These are phyloP conservation scores for Metschnikowia colocasiae DNA, from an alignment of 805 yeast species.

Conservation along the genomic window DNA sequence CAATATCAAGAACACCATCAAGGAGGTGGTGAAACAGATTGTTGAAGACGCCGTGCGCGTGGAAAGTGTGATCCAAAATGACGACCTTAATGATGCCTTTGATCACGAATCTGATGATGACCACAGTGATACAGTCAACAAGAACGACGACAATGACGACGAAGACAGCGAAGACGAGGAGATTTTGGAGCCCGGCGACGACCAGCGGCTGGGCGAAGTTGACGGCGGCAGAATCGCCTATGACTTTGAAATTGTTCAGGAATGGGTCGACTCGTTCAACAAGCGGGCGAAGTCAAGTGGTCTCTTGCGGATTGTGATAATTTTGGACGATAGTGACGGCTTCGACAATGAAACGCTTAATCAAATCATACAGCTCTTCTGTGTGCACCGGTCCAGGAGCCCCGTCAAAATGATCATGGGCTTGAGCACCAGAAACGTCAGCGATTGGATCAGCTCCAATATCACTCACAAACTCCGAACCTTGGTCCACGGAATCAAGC, in stretches of 20 bases:
- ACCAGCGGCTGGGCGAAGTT: conserved; percentile 15
- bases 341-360: conserved; percentile 33
- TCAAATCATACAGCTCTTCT: conserved; percentile 31
- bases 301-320: conserved; percentile 22
- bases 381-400: conserved; percentile 22
- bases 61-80: background rate
- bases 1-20: conserved; percentile 31
- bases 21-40: conserved; percentile 34
- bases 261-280: conserved; percentile 25
- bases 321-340: conserved; percentile 38
- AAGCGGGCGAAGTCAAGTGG: conserved; percentile 7
- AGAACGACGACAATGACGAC: conserved; percentile 12
- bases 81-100: background rate
- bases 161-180: conserved; percentile 10
- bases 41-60: conserved; percentile 9
- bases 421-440: conserved; percentile 32
- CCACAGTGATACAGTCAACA: background rate
- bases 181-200: conserved; percentile 17
- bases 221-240: conserved; percentile 28
- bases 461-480: conserved; percentile 30
- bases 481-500: conserved; percentile 28
- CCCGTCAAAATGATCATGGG: conserved; percentile 38
- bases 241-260: conserved; percentile 35
- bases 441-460: conserved; percentile 35
- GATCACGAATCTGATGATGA: conserved; percentile 12